Base-by-base conservation (phyloP, 257 asterid species). In the Voacanga thouarsii region DNA sequence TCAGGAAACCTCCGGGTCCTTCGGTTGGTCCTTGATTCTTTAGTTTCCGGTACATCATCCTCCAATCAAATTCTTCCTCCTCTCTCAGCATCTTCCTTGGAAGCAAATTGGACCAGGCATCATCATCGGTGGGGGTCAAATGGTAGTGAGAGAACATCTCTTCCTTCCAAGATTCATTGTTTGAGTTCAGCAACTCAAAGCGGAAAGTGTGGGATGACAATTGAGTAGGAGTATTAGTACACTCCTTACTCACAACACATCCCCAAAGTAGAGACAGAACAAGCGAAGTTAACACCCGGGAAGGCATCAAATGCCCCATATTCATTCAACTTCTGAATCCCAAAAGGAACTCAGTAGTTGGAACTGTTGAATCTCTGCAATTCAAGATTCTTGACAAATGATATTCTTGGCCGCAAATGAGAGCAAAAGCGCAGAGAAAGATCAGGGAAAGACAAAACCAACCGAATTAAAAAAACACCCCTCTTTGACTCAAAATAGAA, bases 111-210 rank as follows among this genome's bases (percentile, higher is more conserved):
- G 85, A 75, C 98, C 99, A 95, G 23, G 88, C 90, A 12, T 91
- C 78, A 21, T 93, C 98, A 72, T 95, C 99, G 1, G 98, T 91
- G 4, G 98, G 99, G 1, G 97, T 91, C 86, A 93, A 78, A 78
- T 92, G 92, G 84, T 88, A 86, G 71, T 92, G 96, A 1, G 90
- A 79, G 71, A 81, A 75, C 89, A 90, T 71, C 80, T 92, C 98
- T 3, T 82, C 49, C 64, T 84, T 92, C 93, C 87, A 87, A 3
- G 96, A 87, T 68, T 89, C 92, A 57, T 92, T 91, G 11, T 83
- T 75, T 49, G 99, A 91, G 12, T 89, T 53, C 71, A 86, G 83
- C 71, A 94, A 74, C 39, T 87, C 89, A 72, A 88, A 84, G 43
- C 98, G 65, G 12, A 83, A 77, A 24, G 93, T 87, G 75, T 94